phyloP scores from a whole-genome alignment of 2,329 filamentous ascomycete species.

The Diaporthe eres region DNA sequence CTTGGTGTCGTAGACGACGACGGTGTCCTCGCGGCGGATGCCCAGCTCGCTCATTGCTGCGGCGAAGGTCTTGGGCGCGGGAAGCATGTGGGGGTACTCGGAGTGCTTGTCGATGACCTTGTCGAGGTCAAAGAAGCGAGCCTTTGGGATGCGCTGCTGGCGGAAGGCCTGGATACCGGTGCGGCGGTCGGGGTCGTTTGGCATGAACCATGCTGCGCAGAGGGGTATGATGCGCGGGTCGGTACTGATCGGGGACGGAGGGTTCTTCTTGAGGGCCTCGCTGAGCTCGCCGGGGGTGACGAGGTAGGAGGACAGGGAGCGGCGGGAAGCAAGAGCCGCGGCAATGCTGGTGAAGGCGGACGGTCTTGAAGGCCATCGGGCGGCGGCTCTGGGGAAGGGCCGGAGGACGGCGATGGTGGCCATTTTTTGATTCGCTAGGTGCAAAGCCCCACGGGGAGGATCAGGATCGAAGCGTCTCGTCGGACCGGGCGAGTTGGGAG shows the following conservation, averaged over 20 bases:
- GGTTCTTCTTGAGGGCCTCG: constrained; percentile 85
- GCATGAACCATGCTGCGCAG: constrained; percentile 96
- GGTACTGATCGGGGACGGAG: constrained; percentile 83
- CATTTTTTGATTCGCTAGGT: constrained; percentile 52
- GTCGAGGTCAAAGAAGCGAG: constrained; percentile 97
- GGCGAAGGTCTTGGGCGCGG: constrained; percentile 83
- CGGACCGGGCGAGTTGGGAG: neutral
- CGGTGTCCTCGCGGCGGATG: constrained; percentile 86
- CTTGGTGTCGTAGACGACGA: constrained; percentile 94
- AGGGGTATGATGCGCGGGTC: constrained; percentile 88
- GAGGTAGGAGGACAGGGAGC: constrained; percentile 83
- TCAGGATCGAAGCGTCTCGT: neutral
- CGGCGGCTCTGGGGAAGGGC: constrained; percentile 54
- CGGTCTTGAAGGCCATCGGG: constrained; percentile 41
- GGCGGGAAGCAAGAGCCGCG: constrained; percentile 51
- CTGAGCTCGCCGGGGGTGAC: constrained; percentile 87
- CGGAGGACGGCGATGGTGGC: constrained; percentile 59
- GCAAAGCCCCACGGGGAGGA: neutral
- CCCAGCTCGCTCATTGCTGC: constrained; percentile 91
- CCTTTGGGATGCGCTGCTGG: constrained; percentile 86
- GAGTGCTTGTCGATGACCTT: constrained; percentile 89
- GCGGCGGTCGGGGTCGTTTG: constrained; percentile 81
- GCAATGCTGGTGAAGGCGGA: constrained; percentile 43
- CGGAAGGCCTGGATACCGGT: constrained; percentile 86
- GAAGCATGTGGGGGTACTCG: constrained; percentile 97